Base-by-base conservation (phyloP, 495 filamentous ascomycete species). In the Extremus antarcticus region DNA sequence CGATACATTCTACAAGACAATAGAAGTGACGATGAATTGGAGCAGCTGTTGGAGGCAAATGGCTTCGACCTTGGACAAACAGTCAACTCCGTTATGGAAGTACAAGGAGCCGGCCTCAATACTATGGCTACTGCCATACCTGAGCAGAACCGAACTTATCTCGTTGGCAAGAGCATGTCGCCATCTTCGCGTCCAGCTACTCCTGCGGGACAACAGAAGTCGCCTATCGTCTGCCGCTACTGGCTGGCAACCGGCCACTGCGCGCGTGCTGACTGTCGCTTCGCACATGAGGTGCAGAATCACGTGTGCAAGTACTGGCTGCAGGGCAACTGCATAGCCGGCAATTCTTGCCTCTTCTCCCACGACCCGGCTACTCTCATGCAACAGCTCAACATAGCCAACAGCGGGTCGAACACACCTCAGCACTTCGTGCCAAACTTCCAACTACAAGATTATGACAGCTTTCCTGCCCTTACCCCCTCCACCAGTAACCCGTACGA, bases 241-340 rank as follows among this genome's bases (percentile, higher is more conserved):
- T 97, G 84, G 73, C 75, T 99, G 17, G 89, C 90, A 15, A 91
- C 84, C 17, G 94, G 94, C 3, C 83, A 88, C 65, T 99, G 94
- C 64, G 80, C 95, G 25, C 80, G 94, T 25, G 91, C 91, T 48
- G 94, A 99, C 65, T 99, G 94, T 62, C 83, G 90, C 47, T 99
- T 96, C 70, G 95, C 90, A 58, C 94, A 99, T 70, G 94, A 99
- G 65, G 73, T 94, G 29, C 94, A 87, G 59, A 91, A 83, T 60
- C 92, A 95, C 58, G 81, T 99, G 54, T 99, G 94, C 90, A 99
- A 97, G 85, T 96, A 96, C 63, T 99, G 91, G 90, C 78, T 97
- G 39, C 90, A 86, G 75, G 94, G 94, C 10, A 95, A 91, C 62
- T 99, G 94, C 66, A 78, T 99, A 43, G 94, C 94, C 24, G 92